These are phyloP conservation scores for Pythium vanterpoolii DNA, from an alignment of 352 stramenopile genomes.

Conservation along the genomic window DNA sequence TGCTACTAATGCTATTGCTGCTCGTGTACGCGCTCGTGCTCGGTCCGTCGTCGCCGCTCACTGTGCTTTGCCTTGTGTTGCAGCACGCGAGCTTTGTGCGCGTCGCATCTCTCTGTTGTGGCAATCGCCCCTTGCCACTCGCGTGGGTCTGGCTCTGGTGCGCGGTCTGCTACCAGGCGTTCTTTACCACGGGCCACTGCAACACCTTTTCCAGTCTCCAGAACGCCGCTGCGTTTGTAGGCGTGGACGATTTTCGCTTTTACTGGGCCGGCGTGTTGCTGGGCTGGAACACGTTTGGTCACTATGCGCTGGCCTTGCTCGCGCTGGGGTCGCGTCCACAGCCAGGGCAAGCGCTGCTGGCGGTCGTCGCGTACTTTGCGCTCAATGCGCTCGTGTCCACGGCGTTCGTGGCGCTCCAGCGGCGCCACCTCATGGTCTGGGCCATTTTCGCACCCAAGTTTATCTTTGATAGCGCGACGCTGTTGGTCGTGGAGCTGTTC, in stretches of 20 bases:
- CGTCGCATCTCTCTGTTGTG: conserved; percentile 11
- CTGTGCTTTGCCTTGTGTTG: conserved; percentile 40
- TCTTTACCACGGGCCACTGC: conserved; percentile 87
- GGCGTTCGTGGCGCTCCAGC: conserved; percentile 80
- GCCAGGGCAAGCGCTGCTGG: conserved; percentile 15
- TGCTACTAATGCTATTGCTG: conserved; percentile 38
- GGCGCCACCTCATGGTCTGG: conserved; percentile 92
- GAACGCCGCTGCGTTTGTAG: conserved; percentile 87
- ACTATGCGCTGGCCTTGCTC: conserved; percentile 45
- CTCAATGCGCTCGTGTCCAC: conserved; percentile 69
- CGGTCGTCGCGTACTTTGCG: conserved; percentile 43
- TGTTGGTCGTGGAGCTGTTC: conserved; percentile 50
- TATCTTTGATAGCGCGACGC: conserved; percentile 74
- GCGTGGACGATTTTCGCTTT: conserved; percentile 85
- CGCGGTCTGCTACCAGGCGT: conserved; percentile 59
- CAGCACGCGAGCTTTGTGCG: conserved; percentile 45
- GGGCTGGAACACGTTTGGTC: conserved; percentile 87
- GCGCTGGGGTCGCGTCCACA: conserved; percentile 26
- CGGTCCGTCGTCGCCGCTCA: conserved; percentile 57
- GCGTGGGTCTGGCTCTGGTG: conserved; percentile 62
- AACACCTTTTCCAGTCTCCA: conserved; percentile 90
- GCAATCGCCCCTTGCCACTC: neutral
- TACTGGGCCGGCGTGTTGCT: conserved; percentile 70
- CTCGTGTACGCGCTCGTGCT: conserved; percentile 60
- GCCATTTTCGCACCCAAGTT: conserved; percentile 92